Percentiles rank a stretch among this genome's conserved stretches.
phyloP scores from a whole-genome alignment of 345 rosid species.

The Cardamine resedifolia region DNA sequence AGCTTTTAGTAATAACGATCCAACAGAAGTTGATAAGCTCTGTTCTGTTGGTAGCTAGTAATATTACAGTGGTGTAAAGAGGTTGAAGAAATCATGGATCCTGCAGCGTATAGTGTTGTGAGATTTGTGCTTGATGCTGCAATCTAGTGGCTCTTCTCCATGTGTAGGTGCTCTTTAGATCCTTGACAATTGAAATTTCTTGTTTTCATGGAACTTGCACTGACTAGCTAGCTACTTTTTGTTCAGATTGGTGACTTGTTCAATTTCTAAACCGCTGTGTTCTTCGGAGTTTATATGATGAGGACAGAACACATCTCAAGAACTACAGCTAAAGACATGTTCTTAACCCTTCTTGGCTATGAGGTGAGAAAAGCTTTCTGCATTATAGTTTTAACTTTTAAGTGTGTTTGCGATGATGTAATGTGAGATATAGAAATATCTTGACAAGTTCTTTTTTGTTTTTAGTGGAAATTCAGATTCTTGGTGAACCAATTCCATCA shows the following conservation, averaged over 20 bases:
- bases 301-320: constrained; percentile 61
- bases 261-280: constrained; percentile 61
- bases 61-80: constrained; percentile 60
- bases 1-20: too few relatives aligned
- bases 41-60: constrained; percentile 49
- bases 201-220: not conserved
- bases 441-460: not conserved
- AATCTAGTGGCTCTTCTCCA: too few relatives aligned
- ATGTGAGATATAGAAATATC: too few relatives aligned
- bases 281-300: constrained; percentile 68
- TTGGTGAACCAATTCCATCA: constrained; percentile 14
- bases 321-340: constrained; percentile 46
- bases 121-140: too few relatives aligned
- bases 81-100: constrained; percentile 52
- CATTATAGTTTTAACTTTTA: not conserved
- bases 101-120: constrained; percentile 54
- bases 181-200: not conserved
- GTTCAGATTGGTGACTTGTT: constrained; percentile 61
- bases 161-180: constrained; percentile 1
- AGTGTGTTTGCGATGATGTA: not conserved
- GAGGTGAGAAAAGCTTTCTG: not conserved
- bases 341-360: constrained; percentile 42
- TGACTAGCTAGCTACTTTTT: too few relatives aligned
- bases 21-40: not conserved
- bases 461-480: not conserved